Conservation (phyloP, 768 basidiomycete genomes). For the Leucocoprinus sp. region DNA sequence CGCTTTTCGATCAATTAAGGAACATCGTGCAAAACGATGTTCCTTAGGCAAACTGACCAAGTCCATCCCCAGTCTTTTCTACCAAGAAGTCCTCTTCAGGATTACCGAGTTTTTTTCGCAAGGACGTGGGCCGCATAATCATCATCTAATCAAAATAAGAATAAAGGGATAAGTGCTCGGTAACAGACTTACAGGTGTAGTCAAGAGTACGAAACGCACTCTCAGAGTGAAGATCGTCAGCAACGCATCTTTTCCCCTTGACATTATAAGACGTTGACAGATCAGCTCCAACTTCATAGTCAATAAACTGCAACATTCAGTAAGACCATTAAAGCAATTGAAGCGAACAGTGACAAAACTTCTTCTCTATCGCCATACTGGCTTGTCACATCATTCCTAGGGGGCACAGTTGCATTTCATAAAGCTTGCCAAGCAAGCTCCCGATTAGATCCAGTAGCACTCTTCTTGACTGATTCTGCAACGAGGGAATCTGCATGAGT, state of each 20-base stretch:
- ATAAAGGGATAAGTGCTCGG: too few relatives aligned
- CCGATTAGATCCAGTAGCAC: slow-evolving; percentile 52
- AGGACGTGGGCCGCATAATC: slow-evolving; percentile 66
- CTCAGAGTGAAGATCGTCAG: slow-evolving; percentile 69
- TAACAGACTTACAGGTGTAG: slow-evolving; percentile 54
- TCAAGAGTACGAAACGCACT: slow-evolving; percentile 71
- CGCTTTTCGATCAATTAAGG: slow-evolving; percentile 48
- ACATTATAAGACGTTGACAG: slow-evolving; percentile 54
- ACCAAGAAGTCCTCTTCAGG: slow-evolving; percentile 66
- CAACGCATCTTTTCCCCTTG: slow-evolving; percentile 59
- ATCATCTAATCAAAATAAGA: slow-evolving; percentile 30
- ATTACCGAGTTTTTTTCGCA: slow-evolving; percentile 49
- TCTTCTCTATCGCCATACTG: slow-evolving; percentile 54
- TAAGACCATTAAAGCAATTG: not conserved
- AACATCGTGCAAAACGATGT: slow-evolving; percentile 71
- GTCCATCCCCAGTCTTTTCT: slow-evolving; percentile 42
- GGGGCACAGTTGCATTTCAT: slow-evolving; percentile 58
- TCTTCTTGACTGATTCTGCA: slow-evolving; percentile 62
- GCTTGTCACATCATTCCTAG: slow-evolving; percentile 35
- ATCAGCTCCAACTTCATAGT: slow-evolving; percentile 76
- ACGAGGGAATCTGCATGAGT: slow-evolving; percentile 75
- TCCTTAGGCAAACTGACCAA: slow-evolving; percentile 72
- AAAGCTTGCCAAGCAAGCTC: slow-evolving; percentile 66
- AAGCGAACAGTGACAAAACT: slow-evolving; percentile 22
- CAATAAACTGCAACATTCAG: slow-evolving; percentile 40